Percentiles rank a stretch among this genome's conserved stretches.
These are phyloP conservation scores for Neurospora cerealis DNA, from an alignment of 495 filamentous ascomycete species.

Conservation along the genomic window DNA sequence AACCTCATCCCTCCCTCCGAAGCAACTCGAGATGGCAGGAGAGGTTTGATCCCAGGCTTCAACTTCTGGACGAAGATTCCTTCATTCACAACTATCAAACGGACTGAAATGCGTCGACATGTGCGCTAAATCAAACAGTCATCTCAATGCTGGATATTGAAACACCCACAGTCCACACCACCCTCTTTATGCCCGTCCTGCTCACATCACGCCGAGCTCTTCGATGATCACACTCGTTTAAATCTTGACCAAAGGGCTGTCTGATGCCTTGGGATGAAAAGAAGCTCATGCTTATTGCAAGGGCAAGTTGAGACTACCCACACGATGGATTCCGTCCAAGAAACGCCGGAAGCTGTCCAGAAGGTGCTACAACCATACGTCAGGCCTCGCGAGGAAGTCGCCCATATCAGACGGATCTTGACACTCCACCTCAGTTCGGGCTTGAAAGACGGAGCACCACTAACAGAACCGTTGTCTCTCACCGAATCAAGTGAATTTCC, in stretches of 20 bases:
- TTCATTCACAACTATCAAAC: not conserved
- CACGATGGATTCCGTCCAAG: constrained; percentile 5
- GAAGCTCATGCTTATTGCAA: not conserved
- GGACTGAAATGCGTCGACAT: not conserved
- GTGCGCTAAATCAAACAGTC: not conserved
- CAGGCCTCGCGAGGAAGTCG: constrained; percentile 32
- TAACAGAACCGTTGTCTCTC: constrained; percentile 26
- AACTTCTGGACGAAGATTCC: not conserved
- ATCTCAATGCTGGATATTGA: not conserved
- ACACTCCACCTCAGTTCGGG: constrained; percentile 28
- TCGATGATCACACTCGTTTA: not conserved
- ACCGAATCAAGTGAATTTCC: constrained; percentile 16
- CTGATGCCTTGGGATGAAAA: not conserved
- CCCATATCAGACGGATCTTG: constrained; percentile 31
- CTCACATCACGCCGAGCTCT: not conserved
- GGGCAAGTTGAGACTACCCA: not conserved
- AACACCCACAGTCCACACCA: not conserved
- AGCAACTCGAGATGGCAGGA: not conserved
- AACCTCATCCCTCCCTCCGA: not conserved
- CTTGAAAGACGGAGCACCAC: constrained; percentile 17
- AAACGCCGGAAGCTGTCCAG: constrained; percentile 14
- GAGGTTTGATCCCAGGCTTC: not conserved
- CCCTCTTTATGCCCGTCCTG: not conserved
- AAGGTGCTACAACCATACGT: constrained; percentile 27
- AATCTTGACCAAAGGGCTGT: not conserved